A percentile compares a stretch with the other conserved stretches of the same genome.
Conservation (phyloP, 2,329 filamentous ascomycete genomes). For the Zymoseptoria ardabiliae region DNA sequence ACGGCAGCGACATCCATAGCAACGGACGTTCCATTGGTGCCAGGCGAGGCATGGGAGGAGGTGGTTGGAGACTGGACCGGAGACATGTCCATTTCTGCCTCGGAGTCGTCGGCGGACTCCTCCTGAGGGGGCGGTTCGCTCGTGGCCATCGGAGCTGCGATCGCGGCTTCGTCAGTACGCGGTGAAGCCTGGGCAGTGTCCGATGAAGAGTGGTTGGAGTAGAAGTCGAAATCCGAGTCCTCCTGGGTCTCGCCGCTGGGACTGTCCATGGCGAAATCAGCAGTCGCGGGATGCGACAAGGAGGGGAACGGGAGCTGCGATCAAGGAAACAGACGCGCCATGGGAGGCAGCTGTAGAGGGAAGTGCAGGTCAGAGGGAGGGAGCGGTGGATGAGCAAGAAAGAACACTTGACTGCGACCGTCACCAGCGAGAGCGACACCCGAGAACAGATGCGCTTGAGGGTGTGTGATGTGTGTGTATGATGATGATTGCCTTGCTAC, state of each 20-base stretch:
- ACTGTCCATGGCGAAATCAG: background rate
- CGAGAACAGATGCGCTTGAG: background rate
- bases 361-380: background rate
- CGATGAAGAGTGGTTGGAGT: slow-evolving; percentile 1
- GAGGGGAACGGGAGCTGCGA: background rate
- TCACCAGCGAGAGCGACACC: background rate
- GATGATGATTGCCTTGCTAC: background rate
- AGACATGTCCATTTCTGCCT: slow-evolving; percentile 27
- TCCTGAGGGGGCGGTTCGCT: background rate
- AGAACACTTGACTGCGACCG: slow-evolving; percentile 10
- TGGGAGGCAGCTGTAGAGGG: background rate
- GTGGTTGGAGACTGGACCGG: slow-evolving; percentile 15
- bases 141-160: background rate
- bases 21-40: background rate
- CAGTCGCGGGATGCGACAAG: background rate
- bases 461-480: background rate
- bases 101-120: slow-evolving; percentile 15
- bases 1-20: background rate
- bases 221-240: slow-evolving; percentile 6
- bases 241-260: background rate
- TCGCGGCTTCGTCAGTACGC: background rate
- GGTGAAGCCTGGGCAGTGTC: background rate
- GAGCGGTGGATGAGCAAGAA: slow-evolving; percentile 4
- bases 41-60: slow-evolving; percentile 5
- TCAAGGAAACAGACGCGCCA: background rate